Conservation (phyloP, 1,139 yeast genomes). For the Debaryomyces sp. region DNA sequence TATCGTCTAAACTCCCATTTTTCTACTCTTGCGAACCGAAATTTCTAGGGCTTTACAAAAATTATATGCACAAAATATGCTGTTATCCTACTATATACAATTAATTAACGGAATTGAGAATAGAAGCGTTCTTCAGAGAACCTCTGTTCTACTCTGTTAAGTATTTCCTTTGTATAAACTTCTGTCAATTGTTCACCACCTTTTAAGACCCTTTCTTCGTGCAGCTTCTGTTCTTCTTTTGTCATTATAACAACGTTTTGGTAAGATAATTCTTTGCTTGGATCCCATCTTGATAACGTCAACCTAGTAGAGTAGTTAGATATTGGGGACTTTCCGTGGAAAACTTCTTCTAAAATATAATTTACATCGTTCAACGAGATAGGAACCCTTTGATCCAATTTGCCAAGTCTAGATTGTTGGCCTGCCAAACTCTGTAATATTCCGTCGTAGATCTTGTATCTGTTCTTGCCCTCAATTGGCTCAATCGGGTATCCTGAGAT, state of each 20-base stretch:
- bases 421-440: conserved; percentile 83
- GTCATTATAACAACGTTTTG: conserved; percentile 88
- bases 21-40: neutral
- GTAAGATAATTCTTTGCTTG: conserved; percentile 52
- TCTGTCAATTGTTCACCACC: conserved; percentile 64
- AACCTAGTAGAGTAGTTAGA: conserved; percentile 83
- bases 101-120: conserved; percentile 46
- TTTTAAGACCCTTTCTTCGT: conserved; percentile 70
- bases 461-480: conserved; percentile 85
- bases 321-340: conserved; percentile 87
- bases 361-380: conserved; percentile 72
- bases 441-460: conserved; percentile 81
- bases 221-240: conserved; percentile 79
- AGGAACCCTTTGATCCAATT: conserved; percentile 70
- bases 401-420: conserved; percentile 79
- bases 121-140: conserved; percentile 76
- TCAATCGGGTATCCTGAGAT: conserved; percentile 88
- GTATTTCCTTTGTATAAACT: conserved; percentile 64
- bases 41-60: neutral
- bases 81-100: neutral
- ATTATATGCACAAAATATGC: neutral
- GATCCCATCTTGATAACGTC: conserved; percentile 84
- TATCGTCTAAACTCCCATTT: neutral
- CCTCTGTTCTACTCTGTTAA: conserved; percentile 62
- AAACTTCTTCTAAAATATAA: conserved; percentile 89